These are phyloP conservation scores for Zanthoxylum bungeanum DNA, from an alignment of 345 rosid genomes.

Conservation along the genomic window DNA sequence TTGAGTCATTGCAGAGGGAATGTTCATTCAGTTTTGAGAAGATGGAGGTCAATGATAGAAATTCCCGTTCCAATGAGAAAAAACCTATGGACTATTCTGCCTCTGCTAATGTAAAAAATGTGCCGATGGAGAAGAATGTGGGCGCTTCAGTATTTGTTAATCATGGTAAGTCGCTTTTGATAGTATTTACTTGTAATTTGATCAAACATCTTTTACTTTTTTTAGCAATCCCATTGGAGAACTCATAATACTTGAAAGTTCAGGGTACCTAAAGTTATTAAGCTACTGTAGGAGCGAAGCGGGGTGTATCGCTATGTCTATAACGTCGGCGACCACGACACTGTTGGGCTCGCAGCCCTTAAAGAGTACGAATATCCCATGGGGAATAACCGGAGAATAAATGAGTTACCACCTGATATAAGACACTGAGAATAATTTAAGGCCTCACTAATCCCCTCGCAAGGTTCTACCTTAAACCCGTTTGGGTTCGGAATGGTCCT, in stretches of 20 bases:
- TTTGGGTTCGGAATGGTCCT: too few relatives aligned
- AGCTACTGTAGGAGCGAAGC: too few relatives aligned
- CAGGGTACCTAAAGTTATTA: not conserved
- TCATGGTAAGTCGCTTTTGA: slow-evolving; percentile 35
- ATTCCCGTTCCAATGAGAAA: slow-evolving; percentile 37
- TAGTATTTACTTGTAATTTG: not conserved
- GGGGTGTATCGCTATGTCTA: too few relatives aligned
- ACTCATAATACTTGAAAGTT: not conserved
- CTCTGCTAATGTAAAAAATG: slow-evolving; percentile 27
- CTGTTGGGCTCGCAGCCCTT: too few relatives aligned
- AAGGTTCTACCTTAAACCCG: too few relatives aligned
- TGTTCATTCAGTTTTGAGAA: slow-evolving; percentile 30
- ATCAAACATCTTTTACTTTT: not conserved
- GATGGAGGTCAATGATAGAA: slow-evolving; percentile 32
- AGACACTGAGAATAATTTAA: too few relatives aligned
- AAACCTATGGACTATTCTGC: slow-evolving; percentile 26
- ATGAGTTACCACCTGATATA: too few relatives aligned
- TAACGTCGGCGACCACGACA: too few relatives aligned
- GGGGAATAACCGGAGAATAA: too few relatives aligned
- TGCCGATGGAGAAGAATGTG: slow-evolving; percentile 31
- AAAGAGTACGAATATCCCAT: too few relatives aligned
- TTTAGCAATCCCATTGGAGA: not conserved
- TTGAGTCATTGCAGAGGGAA: slow-evolving; percentile 21
- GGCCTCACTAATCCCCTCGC: too few relatives aligned
- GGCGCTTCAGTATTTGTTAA: slow-evolving; percentile 36